A percentile compares a stretch with the other conserved stretches of the same genome.
Conservation (phyloP, 1,139 yeast species). For the Geotrichum klebahnii region DNA sequence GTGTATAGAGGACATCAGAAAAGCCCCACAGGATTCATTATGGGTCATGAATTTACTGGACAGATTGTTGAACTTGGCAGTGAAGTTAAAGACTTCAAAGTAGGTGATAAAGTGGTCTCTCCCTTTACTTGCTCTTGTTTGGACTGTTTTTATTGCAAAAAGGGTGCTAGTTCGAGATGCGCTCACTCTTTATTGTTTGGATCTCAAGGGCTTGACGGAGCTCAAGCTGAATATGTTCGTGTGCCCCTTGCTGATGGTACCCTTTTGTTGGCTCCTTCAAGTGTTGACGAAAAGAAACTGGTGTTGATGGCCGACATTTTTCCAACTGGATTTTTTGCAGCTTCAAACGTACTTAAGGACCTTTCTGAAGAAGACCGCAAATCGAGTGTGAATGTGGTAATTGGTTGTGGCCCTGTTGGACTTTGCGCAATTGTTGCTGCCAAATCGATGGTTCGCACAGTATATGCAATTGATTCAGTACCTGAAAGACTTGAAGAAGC, state of each 20-base stretch:
- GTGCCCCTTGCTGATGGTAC: slow-evolving; percentile 57
- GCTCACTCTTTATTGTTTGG: slow-evolving; percentile 53
- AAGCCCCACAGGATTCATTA: slow-evolving; percentile 53
- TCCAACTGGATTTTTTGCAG: slow-evolving; percentile 62
- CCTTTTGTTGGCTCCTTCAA: slow-evolving; percentile 44
- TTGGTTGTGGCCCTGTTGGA: slow-evolving; percentile 68
- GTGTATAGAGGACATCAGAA: slow-evolving; percentile 53
- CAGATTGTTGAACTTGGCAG: slow-evolving; percentile 62
- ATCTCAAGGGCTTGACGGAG: slow-evolving; percentile 52
- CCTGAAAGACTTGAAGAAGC: slow-evolving; percentile 49
- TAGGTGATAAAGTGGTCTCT: slow-evolving; percentile 72
- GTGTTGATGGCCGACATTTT: slow-evolving; percentile 65
- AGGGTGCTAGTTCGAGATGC: slow-evolving; percentile 54
- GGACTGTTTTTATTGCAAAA: slow-evolving; percentile 51
- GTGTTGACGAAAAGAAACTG: slow-evolving; percentile 46
- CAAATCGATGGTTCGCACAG: slow-evolving; percentile 45
- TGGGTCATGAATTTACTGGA: slow-evolving; percentile 79
- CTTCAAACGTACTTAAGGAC: slow-evolving; percentile 45
- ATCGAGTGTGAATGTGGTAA: slow-evolving; percentile 41
- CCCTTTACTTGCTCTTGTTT: slow-evolving; percentile 58
- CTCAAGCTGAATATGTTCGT: slow-evolving; percentile 57
- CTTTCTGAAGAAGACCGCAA: slow-evolving; percentile 35
- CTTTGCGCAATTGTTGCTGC: slow-evolving; percentile 52
- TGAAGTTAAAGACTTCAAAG: slow-evolving; percentile 54
- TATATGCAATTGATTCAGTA: slow-evolving; percentile 53